Base-by-base conservation (phyloP, 176 grass and related monocot genomes). In the Carex myosuroides region DNA sequence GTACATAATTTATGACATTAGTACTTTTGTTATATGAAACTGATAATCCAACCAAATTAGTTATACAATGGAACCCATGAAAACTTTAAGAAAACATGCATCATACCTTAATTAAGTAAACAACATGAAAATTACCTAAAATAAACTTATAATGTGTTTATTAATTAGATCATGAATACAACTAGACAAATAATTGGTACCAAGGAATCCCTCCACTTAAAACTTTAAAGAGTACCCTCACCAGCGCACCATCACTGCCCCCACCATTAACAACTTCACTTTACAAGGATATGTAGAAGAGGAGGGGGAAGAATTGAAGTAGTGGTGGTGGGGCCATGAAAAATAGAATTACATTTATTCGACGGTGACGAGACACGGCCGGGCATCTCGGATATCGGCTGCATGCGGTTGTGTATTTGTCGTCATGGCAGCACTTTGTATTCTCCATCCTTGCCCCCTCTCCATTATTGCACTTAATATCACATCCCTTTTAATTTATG, bases 261-360 rank as follows among this genome's bases (percentile, higher is more conserved):
- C 73, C 73, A 77, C 73, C 73, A 77, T 77, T 77, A 77, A 30
- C 22, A 77, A 54, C 73, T 56, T 77, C 50, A 56, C 73, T 77
- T 77, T 77, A 32, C 24, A 56, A 56, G 2, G 46, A 55, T 55
- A 29, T 77, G 50, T 56, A 56, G 48, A 77, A 18, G 21, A 26
- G 1, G 22, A 76, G 4, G 24, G 26, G 50, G 26, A 21, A 12
- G 60, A 62, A 62, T 22, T 56, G 44, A 54, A 77, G 16, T 56
- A 56, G 50, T 77, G 73, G 66, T 0, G 5, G 44, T 55, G 50
- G 73, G 73, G 22, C 22, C 21, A 55, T 11, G 14, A 12, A 48
- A 50, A 50, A 11, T 11, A 24, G 21, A 30, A 77, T 77, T 50
- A 53, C 22, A 56, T 55, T 77, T 77, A 77, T 77, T 77, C 73